Evolutionary conservation across 805 yeast genomes (phyloP).

Genomic region (Nakazawaea holstii): DNA sequence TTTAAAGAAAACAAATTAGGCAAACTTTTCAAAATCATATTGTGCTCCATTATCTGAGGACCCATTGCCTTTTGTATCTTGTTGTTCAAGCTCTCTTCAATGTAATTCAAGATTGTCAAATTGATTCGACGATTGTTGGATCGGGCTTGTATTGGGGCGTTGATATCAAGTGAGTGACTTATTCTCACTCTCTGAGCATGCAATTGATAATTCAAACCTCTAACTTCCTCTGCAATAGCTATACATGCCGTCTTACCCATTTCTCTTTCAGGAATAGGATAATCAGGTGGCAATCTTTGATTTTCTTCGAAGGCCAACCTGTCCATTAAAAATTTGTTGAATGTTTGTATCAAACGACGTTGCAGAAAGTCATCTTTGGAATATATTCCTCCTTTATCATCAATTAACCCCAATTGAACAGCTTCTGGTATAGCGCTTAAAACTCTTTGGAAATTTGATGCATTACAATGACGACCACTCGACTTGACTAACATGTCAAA

Average conservation of each 20-base stretch:
- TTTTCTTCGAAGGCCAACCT: constrained; percentile 46
- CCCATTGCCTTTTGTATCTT: constrained; percentile 41
- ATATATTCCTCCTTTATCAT: constrained; percentile 35
- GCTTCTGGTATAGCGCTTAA: constrained; percentile 48
- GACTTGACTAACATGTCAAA: constrained; percentile 90
- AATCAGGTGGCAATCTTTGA: constrained; percentile 18
- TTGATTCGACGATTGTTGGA: constrained; percentile 19
- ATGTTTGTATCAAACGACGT: constrained; percentile 41
- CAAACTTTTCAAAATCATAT: constrained; percentile 42
- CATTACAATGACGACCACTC: constrained; percentile 69
- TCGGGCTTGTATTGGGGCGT: constrained; percentile 28
- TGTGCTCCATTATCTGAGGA: constrained; percentile 50
- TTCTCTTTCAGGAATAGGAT: neutral
- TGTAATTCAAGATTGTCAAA: constrained; percentile 44
- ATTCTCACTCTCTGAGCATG: constrained; percentile 28
- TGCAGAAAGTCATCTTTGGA: constrained; percentile 37
- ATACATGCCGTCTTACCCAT: constrained; percentile 35
- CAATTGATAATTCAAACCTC: constrained; percentile 33
- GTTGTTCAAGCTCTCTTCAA: constrained; percentile 58
- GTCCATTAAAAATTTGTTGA: constrained; percentile 55
- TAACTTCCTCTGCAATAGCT: constrained; percentile 34
- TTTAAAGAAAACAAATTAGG: constrained; percentile 67
- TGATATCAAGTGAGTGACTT: constrained; percentile 38
- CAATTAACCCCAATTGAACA: constrained; percentile 43
- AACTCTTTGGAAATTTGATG: constrained; percentile 68